Percentiles rank a stretch among this genome's conserved stretches.
Evolutionary conservation across 371 early-diverging fungal genomes (phyloP).

Genomic region (Lichtheimia corymbifera): DNA sequence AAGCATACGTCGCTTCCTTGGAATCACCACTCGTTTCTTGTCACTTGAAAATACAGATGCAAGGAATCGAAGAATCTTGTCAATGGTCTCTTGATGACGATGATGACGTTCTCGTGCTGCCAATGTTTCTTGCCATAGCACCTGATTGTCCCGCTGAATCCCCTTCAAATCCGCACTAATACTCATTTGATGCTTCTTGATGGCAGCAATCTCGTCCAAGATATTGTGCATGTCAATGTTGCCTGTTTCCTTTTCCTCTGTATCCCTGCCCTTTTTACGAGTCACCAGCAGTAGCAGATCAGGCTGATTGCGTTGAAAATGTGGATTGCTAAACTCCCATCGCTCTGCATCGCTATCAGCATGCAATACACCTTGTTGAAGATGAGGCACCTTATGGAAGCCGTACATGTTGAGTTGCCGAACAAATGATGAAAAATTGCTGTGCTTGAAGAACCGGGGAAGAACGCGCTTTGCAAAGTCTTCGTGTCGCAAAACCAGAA

Average conservation of each 20-base stretch:
- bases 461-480: conserved; percentile 87
- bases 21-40: conserved; percentile 57
- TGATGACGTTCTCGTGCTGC: conserved; percentile 76
- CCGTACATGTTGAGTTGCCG: conserved; percentile 96
- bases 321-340: conserved; percentile 64
- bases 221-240: conserved; percentile 61
- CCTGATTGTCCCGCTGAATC: conserved; percentile 85
- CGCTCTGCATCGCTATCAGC: conserved; percentile 62
- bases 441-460: conserved; percentile 90
- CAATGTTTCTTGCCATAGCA: conserved; percentile 87
- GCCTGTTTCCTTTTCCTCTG: conserved; percentile 54
- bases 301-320: conserved; percentile 58
- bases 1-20: conserved; percentile 54
- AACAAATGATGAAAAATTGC: conserved; percentile 92
- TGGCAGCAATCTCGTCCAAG: conserved; percentile 82
- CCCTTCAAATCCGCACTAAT: conserved; percentile 85
- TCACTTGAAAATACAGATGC: conserved; percentile 77
- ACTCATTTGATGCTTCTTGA: conserved; percentile 87
- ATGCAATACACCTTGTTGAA: conserved; percentile 75
- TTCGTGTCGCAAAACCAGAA: conserved; percentile 68
- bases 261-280: conserved; percentile 54
- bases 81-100: conserved; percentile 89
- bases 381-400: conserved; percentile 80
- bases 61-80: conserved; percentile 83
- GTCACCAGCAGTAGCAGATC: conserved; percentile 58